Base-by-base conservation (phyloP, 306 rosid species). In the Dalbergia cochinchinensis region DNA sequence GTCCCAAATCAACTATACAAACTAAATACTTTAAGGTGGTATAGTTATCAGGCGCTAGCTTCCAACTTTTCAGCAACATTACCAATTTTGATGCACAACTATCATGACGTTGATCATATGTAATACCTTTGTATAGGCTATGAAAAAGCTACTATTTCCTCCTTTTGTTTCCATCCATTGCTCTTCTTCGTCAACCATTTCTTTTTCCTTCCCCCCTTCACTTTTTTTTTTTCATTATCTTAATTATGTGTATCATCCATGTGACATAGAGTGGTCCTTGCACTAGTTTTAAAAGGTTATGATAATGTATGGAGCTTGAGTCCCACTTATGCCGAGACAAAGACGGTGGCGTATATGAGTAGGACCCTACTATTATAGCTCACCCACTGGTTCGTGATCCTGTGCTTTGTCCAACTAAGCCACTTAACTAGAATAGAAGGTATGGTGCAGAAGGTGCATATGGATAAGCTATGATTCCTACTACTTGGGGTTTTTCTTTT, bases 251-350 rank as follows among this genome's bases (percentile, higher is more conserved):
- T 37, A 65, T 77, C 18, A 71, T 65, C 16, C 86, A 79, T 78
- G 86, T 82, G 85, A 26, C 31, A 26, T 26, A 26, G 31, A 76
- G 58, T 85, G 88, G 92, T 88, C 89, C 91, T 85, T 83, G 73
- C 48, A 41, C 31, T 55, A 13, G 76, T 75, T 78, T 26, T n/a
- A 74, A 84, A 84, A 82, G 78, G 84, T 39, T 39, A 18, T 55
- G 71, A 81, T 45, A 83, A 70, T 20, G 80, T 45, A 76, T 85
- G 86, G 82, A 74, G 86, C 81, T 77, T 69, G 71, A 84, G 80
- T 80, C 69, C 81, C 89, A 80, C 84, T 47, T 7, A 64, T 16
- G 44, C 78, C 77, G 78, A 74, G 87, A 76, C 83, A 87, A 74
- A 48, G 15, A 48, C 66, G 83, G 69, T 73, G 51, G 70, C 47